phyloP scores from a whole-genome alignment of 1,284 basidiomycete genomes.

The Sphaerobolus stellatus region DNA sequence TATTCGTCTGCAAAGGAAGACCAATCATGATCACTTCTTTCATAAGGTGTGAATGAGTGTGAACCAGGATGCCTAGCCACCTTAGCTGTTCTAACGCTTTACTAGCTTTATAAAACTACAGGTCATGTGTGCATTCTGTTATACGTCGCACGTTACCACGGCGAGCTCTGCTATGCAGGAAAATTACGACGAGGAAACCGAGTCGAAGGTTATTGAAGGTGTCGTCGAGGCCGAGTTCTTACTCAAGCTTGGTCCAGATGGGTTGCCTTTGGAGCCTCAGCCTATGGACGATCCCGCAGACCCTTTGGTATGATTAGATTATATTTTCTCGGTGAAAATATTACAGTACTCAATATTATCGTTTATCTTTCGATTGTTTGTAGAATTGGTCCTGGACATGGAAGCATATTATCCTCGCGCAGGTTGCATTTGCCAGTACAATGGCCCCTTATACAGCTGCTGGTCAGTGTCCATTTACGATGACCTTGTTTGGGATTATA shows the following conservation, averaged over 20 bases:
- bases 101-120: too few species aligned
- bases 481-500: too few species aligned
- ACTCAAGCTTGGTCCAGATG: not conserved
- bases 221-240: not conserved
- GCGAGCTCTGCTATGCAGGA: too few species aligned
- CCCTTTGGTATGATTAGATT: not conserved
- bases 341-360: not conserved
- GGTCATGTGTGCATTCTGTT: too few species aligned
- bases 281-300: not conserved
- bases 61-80: too few species aligned
- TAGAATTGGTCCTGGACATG: not conserved
- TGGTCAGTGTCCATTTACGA: not conserved
- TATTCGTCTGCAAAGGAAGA: too few species aligned
- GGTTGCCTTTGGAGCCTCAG: not conserved
- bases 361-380: not conserved
- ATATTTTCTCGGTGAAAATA: not conserved
- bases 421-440: not conserved
- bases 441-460: not conserved
- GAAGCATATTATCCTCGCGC: not conserved
- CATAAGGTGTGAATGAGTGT: too few species aligned
- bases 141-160: too few species aligned
- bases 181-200: too few species aligned
- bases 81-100: too few species aligned
- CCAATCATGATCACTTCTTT: too few species aligned
- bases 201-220: not conserved